Evolutionary conservation across 2,329 filamentous ascomycete species (phyloP), one percentile per base, ranked within the genome.

Genomic region (Aspergillus aculeatinus): DNA sequence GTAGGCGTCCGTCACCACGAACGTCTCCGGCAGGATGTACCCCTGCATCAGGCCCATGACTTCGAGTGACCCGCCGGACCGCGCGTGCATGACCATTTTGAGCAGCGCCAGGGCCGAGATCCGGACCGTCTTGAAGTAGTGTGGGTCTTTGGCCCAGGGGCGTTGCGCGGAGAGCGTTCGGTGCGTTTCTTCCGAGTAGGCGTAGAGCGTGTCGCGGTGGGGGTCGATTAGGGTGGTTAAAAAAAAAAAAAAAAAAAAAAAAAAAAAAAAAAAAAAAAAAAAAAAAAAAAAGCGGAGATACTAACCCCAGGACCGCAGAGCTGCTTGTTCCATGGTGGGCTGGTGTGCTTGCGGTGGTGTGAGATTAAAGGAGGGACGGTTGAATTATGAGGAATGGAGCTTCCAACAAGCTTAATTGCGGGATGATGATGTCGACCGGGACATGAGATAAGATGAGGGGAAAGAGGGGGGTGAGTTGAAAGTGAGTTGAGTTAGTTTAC

Each of bases 31-130:
- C 65, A 91, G 86, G 53, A 96, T 89, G 76, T 96, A 96, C 63
- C 95, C 95, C 73, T 96, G 90, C 95, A 99, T 99, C 68, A 99
- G 78, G 59, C 95, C 95, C 95, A 99, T 99, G 70, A 99, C 86
- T 80, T 99, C 95, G 66, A 98, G 85, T 29, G 86, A 87, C 59
- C 95, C 94, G 65, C 95, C 95, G 0, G 92, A 93, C n/a, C 95
- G 90, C 10, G 95, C 95, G 76, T 99, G 95, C 91, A 97, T 98
- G 65, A 96, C 92, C 95, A 99, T 99, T 80, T 99, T 99, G 68
- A 98, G 86, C 60, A 99, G 85, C 5, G 95, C 95, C 12, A 96
- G 89, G 60, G 95, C 92, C 55, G 91, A 96, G 77, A 99, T 94
- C 70, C 93, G 91, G 51, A 98, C 92, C 57, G 90, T 85, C 75